Evolutionary conservation across 1,284 basidiomycete genomes (phyloP), one percentile per base, ranked within the genome.

Genomic region (Cutaneotrichosporon arboriforme): DNA sequence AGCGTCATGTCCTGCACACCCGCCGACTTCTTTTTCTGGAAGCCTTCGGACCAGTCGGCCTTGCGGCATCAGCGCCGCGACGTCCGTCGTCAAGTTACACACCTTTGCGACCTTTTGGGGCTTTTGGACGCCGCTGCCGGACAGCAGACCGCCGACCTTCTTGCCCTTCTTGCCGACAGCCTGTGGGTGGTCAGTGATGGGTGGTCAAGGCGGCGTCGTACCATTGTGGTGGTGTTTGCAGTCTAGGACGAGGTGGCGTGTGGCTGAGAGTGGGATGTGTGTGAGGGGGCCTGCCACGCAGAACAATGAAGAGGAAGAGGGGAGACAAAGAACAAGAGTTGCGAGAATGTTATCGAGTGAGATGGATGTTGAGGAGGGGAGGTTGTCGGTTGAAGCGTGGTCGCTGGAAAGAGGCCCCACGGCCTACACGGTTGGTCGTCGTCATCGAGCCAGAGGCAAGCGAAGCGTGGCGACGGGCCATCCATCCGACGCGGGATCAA

Each of bases 1-100:
- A 99, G 78, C 9, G 96, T 99, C 96, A 98, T 98, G 78, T 99
- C 96, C 49, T 90, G 86, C 53, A 99, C 94, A 55, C 96, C 96
- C 53, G 93, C 90, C 76, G 88, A 84, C 77, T 94, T 93, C 84
- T 94, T 96, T 83, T 94, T 96, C 84, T 90, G 92, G 81, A 96
- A 94, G 15, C 90, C 90, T 69, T 96, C 92, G 73, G 92, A 92
- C 92, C 92, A 97, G 72, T 96, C 92, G 51, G 92, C 92, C 90
- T 96, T 38, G 14, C 10, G 21, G 31, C 10, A 39, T 36, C 42
- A 15, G 17, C 14, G 34, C 7, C 39, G 7, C 17, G 10, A 17
- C 8, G 9, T 14, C 14, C n/a, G n/a, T n/a, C n/a, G n/a, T n/a
- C n/a, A n/a, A 36, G 31, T 26, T 34, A 21, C 39, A 13, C 23